Evolutionary conservation across 768 basidiomycete genomes (phyloP), one percentile per base, ranked within the genome.

Genomic region (Chlorophyllum brunneum): DNA sequence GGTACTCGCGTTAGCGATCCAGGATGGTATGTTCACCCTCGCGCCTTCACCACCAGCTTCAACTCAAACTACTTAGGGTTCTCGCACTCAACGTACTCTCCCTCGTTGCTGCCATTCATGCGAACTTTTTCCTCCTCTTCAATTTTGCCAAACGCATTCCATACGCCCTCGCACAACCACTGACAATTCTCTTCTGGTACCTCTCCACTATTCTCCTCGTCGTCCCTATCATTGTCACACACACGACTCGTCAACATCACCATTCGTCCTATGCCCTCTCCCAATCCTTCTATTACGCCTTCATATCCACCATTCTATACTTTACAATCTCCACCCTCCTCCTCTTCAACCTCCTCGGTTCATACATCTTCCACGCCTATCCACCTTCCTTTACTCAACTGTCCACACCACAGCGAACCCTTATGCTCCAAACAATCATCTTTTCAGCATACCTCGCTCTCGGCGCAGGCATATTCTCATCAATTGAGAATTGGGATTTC

Each of bases 371-470:
- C 50, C 61, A 65, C 29, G 70, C 67, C 1, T 76, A 71, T 50
- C 65, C 63, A 16, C 60, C 73, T 1, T 66, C 69, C 1, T 72
- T 74, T 43, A 59, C 65, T 15, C 61, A 63, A 7, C 65, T 74
- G 27, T 70, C 70, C 9, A 61, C 66, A 10, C 67, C 73, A 2
- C 74, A 74, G 55, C 69, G 72, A 8, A 73, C 68, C 0, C 56
- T 74, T 6, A 74, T 74, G 74, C 66, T 76, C 4, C 72, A 76
- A 53, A 70, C 71, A 16, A 69, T 70, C 31, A 54, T 67, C 2
- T 74, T 72, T 56, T 61, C 69, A 1, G 51, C 70, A 3, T 75
- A 76, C 44, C 66, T 75, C 20, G 67, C 71, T 2, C 57, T 68
- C 4, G 70, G 72, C 11, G 73, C 68, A 1, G 71, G 65, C 0